Evolutionary conservation across 225 moss, liverwort and hornwort species (phyloP).

Genomic region (Physcomitrellopsis africana): DNA sequence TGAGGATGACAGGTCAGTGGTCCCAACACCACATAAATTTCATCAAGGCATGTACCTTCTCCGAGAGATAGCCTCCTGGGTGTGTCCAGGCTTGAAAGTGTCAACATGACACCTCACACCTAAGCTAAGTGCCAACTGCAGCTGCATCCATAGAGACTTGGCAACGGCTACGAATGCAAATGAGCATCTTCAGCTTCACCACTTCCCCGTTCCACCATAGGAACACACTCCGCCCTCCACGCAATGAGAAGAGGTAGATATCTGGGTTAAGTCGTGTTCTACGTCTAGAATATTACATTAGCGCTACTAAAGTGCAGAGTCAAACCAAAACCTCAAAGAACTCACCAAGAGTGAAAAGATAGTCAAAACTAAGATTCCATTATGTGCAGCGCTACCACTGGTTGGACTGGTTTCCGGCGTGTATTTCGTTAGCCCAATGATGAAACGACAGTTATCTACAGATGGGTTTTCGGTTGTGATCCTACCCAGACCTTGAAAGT

Average conservation of each 20-base stretch:
- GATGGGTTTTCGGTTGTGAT: constrained; percentile 42
- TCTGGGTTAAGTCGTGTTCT: neutral
- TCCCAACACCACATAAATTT: neutral
- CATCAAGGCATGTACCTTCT: neutral
- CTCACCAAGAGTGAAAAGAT: constrained; percentile 28
- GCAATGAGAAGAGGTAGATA: constrained; percentile 27
- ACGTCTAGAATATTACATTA: too few species aligned
- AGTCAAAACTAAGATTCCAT: neutral
- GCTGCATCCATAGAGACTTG: neutral
- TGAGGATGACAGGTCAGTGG: neutral
- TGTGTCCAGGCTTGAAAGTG: constrained; percentile 34
- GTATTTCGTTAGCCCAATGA: constrained; percentile 38
- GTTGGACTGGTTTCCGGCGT: neutral
- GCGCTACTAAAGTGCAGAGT: neutral
- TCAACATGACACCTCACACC: constrained; percentile 49
- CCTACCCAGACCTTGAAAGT: constrained; percentile 51
- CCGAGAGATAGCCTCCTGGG: constrained; percentile 12
- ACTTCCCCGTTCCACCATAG: neutral
- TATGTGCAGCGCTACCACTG: neutral
- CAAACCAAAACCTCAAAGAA: constrained; percentile 4
- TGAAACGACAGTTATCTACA: constrained; percentile 40
- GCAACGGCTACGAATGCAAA: constrained; percentile 19
- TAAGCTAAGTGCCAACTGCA: constrained; percentile 17
- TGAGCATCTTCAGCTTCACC: constrained; percentile 6
- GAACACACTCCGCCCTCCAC: constrained; percentile 7